These are phyloP conservation scores for Verticillium nonalfalfae DNA, from an alignment of 2,329 filamentous ascomycete species.

Conservation along the genomic window DNA sequence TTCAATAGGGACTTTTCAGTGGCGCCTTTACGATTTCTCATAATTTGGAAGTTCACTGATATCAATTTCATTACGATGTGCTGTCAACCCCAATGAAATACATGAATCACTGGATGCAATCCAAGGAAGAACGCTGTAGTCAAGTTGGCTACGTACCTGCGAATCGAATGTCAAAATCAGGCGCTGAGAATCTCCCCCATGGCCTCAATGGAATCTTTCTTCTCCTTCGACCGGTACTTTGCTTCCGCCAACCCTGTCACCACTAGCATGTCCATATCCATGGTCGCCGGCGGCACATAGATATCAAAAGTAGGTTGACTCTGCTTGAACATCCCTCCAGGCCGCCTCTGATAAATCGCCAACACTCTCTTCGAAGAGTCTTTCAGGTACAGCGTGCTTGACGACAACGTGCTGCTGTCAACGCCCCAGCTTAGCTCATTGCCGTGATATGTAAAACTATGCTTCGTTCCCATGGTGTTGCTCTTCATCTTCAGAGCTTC, in stretches of 20 bases:
- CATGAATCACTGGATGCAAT: too few species aligned
- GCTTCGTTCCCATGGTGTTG: neutral
- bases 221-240: neutral
- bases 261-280: constrained; percentile 4
- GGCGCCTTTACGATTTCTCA: too few species aligned
- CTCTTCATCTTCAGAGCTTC: neutral
- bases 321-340: neutral
- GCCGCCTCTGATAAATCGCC: constrained; percentile 1
- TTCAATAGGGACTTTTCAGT: too few species aligned
- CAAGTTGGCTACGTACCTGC: too few species aligned
- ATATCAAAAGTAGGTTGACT: neutral
- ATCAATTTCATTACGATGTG: too few species aligned
- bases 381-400: constrained; percentile 1
- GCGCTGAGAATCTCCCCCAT: neutral
- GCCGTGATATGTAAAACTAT: neutral
- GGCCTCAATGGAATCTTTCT: neutral
- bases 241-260: constrained; percentile 1
- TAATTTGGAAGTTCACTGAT: too few species aligned
- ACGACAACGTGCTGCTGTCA: neutral
- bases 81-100: too few species aligned
- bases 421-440: neutral
- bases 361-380: neutral
- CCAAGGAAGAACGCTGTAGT: too few species aligned
- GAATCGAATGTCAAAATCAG: neutral
- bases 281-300: neutral